Evolutionary conservation across 306 rosid species (phyloP), one percentile per base, ranked within the genome.

Genomic region (Quercus cerris): DNA sequence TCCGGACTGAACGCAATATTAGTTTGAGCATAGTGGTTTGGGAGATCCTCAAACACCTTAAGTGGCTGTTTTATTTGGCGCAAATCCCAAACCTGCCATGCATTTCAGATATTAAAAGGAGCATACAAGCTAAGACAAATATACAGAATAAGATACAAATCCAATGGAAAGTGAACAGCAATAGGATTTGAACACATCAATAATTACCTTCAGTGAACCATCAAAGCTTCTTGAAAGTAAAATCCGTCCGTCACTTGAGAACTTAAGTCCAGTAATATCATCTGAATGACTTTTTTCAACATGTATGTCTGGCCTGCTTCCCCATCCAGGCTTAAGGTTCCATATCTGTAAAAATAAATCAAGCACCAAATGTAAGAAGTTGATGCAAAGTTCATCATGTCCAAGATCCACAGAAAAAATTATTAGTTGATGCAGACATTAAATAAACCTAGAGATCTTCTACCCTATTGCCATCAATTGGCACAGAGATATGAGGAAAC

Each of bases 281-380:
- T 94, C 99, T 54, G 88, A 90, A 70, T 94, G 99, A 79, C 90
- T 59, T 59, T 88, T 91, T 56, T 86, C 91, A 79, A 91, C 67
- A 18, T 87, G 83, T 72, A 91, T 66, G 77, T 94, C 99, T 63
- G 99, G 99, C 77, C 99, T 83, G 82, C 99, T 94, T 78, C 97
- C 99, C 97, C 99, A 94, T 52, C 99, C 99, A 55, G 97, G 92
- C 85, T 94, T 94, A 74, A 92, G 86, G 83, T 73, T 91, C 97
- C 97, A 94, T 85, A 91, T 79, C 97, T 94, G 84, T 49, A 57
- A 83, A 57, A 77, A 82, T 77, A 20, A 86, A 69, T 71, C 5
- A 74, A 27, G 31, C 71, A 59, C 73, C 59, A 55, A 86, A 66
- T 44, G 62, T 72, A 77, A 82, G 62, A 77, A 71, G 69, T 69